phyloP scores from a whole-genome alignment of 495 filamentous ascomycete species.

The Aspergillus bertholletiae region DNA sequence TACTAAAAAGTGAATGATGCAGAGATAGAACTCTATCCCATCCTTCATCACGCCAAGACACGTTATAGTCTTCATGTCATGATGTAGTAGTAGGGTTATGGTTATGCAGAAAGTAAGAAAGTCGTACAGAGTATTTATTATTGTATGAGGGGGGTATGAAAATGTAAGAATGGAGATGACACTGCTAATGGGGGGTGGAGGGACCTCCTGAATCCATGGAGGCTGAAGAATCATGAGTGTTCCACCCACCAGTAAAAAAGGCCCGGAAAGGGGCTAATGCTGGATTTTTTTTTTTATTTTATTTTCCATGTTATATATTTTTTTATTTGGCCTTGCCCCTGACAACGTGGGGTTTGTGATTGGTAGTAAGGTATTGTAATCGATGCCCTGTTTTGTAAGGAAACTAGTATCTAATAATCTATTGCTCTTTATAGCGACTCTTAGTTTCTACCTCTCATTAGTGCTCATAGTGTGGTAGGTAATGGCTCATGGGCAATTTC shows the following conservation, averaged over 20 bases:
- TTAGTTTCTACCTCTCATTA: too few species aligned
- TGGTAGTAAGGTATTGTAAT: constrained; percentile 2
- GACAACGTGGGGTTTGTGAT: constrained; percentile 11
- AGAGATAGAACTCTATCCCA: not conserved
- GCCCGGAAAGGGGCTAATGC: constrained; percentile 5
- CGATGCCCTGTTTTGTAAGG: not conserved
- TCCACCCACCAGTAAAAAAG: not conserved
- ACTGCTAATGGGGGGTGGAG: not conserved
- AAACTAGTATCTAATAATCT: too few species aligned
- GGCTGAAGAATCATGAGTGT: not conserved
- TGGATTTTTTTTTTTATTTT: not conserved
- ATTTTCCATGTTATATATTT: not conserved
- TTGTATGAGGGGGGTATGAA: too few species aligned
- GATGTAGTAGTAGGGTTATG: too few species aligned
- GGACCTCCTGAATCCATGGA: not conserved
- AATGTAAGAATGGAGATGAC: not conserved
- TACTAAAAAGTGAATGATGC: not conserved
- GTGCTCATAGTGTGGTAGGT: too few species aligned
- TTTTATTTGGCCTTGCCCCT: constrained; percentile 5
- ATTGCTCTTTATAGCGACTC: too few species aligned
- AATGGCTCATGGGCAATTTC: too few species aligned
- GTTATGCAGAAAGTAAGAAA: too few species aligned
- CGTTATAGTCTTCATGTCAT: too few species aligned
- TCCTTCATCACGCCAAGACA: too few species aligned
- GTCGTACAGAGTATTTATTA: too few species aligned